Conservation (phyloP, 2,329 filamentous ascomycete species). For the Leptographium wingfieldii region DNA sequence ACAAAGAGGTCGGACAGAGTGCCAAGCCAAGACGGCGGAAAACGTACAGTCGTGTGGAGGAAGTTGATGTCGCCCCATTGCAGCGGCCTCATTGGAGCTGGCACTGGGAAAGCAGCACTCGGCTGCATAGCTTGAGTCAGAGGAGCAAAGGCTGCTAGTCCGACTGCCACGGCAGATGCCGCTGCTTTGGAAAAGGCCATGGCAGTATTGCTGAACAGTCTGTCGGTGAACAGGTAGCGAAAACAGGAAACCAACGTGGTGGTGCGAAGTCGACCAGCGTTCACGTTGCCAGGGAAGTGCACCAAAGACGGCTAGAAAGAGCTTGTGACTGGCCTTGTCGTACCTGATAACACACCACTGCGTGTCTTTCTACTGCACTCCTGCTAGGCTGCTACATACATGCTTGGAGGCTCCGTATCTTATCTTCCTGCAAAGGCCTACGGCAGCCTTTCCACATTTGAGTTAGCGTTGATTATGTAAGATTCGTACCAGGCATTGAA, state of each 20-base stretch:
- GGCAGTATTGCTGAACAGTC: not conserved
- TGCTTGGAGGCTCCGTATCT: too few relatives aligned
- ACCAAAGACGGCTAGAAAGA: not conserved
- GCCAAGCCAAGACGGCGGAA: not conserved
- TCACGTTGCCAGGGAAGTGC: not conserved
- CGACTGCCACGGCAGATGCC: slow-evolving; percentile 1
- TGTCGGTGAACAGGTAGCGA: not conserved
- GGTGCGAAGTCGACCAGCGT: not conserved
- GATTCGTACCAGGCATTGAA: too few relatives aligned
- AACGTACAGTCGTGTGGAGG: slow-evolving; percentile 65
- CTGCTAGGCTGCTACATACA: too few relatives aligned
- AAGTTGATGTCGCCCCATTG: slow-evolving; percentile 94
- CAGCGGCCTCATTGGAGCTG: slow-evolving; percentile 70
- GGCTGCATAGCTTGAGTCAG: slow-evolving; percentile 53
- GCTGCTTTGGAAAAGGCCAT: not conserved
- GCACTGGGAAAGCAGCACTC: slow-evolving; percentile 61
- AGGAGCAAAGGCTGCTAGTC: slow-evolving; percentile 13
- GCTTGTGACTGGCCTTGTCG: not conserved
- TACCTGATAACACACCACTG: not conserved
- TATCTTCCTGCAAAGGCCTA: too few relatives aligned
- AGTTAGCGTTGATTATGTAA: too few relatives aligned
- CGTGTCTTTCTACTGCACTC: not conserved
- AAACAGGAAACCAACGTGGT: not conserved
- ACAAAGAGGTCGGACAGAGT: not conserved
- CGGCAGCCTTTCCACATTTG: too few relatives aligned